Conservation (phyloP, 352 stramenopile species). For the Phytophthora sp. region DNA sequence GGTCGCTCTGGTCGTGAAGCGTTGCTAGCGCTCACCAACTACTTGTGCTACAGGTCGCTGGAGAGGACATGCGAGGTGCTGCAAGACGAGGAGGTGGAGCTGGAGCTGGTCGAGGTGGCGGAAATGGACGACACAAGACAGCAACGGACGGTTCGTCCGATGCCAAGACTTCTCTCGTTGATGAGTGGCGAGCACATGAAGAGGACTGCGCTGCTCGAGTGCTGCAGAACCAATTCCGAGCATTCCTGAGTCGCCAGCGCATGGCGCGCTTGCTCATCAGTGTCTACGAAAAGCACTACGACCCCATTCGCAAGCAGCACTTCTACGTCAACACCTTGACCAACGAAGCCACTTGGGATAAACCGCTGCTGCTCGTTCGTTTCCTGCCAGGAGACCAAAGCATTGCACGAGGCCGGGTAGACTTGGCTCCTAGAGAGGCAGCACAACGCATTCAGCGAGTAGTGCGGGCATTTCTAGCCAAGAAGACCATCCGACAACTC, state of each 20-base stretch:
- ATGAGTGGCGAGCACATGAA: slow-evolving; percentile 65
- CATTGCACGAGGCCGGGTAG: slow-evolving; percentile 17
- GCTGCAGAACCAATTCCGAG: slow-evolving; percentile 49
- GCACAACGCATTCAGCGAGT: slow-evolving; percentile 58
- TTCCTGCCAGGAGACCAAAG: slow-evolving; percentile 42
- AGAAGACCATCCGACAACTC: slow-evolving; percentile 41
- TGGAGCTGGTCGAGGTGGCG: slow-evolving; percentile 28
- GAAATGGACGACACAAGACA: slow-evolving; percentile 30
- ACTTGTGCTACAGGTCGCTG: neutral
- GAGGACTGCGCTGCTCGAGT: slow-evolving; percentile 54
- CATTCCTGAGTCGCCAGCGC: slow-evolving; percentile 46
- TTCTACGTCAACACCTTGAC: slow-evolving; percentile 74
- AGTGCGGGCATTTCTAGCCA: slow-evolving; percentile 45
- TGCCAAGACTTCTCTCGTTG: slow-evolving; percentile 46
- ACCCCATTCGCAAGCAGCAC: slow-evolving; percentile 62
- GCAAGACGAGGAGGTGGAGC: slow-evolving; percentile 14
- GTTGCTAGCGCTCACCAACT: slow-evolving; percentile 1
- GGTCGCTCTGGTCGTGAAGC: slow-evolving; percentile 15
- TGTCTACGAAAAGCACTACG: slow-evolving; percentile 68
- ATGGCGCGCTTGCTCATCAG: slow-evolving; percentile 43
- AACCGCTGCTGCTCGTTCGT: slow-evolving; percentile 45
- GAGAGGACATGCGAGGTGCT: slow-evolving; percentile 27
- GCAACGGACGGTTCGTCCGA: slow-evolving; percentile 13
- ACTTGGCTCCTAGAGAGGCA: slow-evolving; percentile 41
- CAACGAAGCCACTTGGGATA: slow-evolving; percentile 69